Evolutionary conservation across 768 basidiomycete genomes (phyloP), one percentile per base, ranked within the genome.

Genomic region (Lactifluus hygrophoroides): DNA sequence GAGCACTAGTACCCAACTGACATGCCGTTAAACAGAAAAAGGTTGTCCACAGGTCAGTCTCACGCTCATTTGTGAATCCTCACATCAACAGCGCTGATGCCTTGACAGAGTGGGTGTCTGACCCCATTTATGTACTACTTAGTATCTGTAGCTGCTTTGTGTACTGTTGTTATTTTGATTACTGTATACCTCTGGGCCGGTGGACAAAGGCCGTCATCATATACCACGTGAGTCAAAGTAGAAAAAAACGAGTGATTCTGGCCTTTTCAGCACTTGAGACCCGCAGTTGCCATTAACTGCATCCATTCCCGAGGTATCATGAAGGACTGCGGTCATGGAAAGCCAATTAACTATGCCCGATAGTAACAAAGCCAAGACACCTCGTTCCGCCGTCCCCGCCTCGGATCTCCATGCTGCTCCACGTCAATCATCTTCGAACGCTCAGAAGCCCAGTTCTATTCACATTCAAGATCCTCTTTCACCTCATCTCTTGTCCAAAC

Each of bases 21-120:
- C 21, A 45, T 23, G 3, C 7, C 5, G 16, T 45, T 19, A 45
- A 42, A 47, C 50, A 65, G 60, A 63, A 62, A 65, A 64, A 61
- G 38, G 66, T 67, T 16, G 50, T 62, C 19, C 62, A 61, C 37
- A 67, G 62, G 65, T 61, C 32, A 59, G 64, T 62, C 21, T 21
- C 19, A 7, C 8, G 32, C 4, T 28, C 23, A 10, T 46, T 38
- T 30, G 27, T 37, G 34, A 55, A n/a, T 8, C 1, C 21, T 38
- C 23, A 17, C 8, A 32, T 17, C 21, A 13, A n/a, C n/a, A 11
- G 28, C 27, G 16, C 51, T 54, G 52, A 38, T 50, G 28, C 7
- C 5, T 25, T 30, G 21, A 43, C 51, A 56, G 57, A 46, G 61
- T 65, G 38, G 64, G 64, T 50, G 62, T 65, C 32, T 65, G 54